These are phyloP conservation scores for Lactuca sativa DNA, from an alignment of 129 eudicot genomes.

Conservation along the genomic window DNA sequence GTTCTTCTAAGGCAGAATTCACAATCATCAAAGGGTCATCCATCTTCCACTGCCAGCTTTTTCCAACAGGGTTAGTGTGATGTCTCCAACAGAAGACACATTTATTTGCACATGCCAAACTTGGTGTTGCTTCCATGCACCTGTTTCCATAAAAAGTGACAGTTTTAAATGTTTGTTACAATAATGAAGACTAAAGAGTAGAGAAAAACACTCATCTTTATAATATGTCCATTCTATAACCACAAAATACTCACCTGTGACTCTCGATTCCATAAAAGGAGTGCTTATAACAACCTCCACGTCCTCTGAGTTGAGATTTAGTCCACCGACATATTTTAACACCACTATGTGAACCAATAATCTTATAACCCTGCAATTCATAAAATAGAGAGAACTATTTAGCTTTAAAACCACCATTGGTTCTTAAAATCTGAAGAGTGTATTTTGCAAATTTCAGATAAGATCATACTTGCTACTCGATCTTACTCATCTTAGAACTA, in stretches of 20 bases:
- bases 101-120: slow-evolving; percentile 98
- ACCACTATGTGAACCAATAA: slow-evolving; percentile 98
- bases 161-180: neutral
- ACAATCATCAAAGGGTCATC: slow-evolving; percentile 91
- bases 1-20: slow-evolving; percentile 77
- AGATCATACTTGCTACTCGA: neutral
- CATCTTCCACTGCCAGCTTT: slow-evolving; percentile 99
- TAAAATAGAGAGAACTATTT: slow-evolving; percentile 6
- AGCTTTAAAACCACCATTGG: neutral
- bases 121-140: slow-evolving; percentile 99
- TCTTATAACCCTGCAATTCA: slow-evolving; percentile 85
- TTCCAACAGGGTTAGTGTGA: slow-evolving; percentile 98
- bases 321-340: slow-evolving; percentile 98
- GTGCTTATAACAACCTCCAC: slow-evolving; percentile 99
- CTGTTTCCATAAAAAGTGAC: slow-evolving; percentile 37
- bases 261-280: slow-evolving; percentile 97
- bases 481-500: too few species aligned
- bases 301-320: slow-evolving; percentile 94
- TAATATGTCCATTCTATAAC: neutral
- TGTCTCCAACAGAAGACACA: slow-evolving; percentile 99
- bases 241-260: slow-evolving; percentile 62
- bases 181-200: neutral
- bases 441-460: neutral
- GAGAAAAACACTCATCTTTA: neutral
- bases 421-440: too few species aligned